Conservation (phyloP, 345 rosid genomes). For the Carallia brachiata region DNA sequence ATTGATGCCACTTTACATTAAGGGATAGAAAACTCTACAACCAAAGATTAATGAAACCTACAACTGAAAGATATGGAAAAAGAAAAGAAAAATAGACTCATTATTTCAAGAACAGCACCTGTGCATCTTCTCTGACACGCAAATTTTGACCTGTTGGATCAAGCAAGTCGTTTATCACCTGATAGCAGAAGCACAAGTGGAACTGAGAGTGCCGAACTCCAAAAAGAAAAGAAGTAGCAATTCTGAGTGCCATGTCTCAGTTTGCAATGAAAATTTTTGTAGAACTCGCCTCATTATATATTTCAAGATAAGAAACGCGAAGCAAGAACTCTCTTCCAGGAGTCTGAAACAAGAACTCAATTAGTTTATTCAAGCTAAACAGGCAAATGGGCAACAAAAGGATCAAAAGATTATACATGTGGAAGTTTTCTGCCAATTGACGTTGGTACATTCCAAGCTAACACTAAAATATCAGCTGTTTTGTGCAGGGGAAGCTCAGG, state of each 20-base stretch:
- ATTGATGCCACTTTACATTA: too few species aligned
- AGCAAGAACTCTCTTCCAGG: conserved; percentile 98
- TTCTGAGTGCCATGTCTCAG: neutral
- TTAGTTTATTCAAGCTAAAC: conserved; percentile 19
- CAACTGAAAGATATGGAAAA: neutral
- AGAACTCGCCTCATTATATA: conserved; percentile 89
- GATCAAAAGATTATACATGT: neutral
- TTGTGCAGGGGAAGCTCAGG: too few species aligned
- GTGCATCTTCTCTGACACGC: conserved; percentile 99
- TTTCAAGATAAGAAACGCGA: conserved; percentile 98
- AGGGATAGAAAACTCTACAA: too few species aligned
- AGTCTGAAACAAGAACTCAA: conserved; percentile 56
- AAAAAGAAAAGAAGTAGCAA: neutral
- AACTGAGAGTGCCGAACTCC: conserved; percentile 4
- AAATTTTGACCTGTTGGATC: conserved; percentile 99
- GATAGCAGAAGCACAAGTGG: conserved; percentile 29
- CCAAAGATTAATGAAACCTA: neutral
- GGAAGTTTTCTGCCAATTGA: too few species aligned
- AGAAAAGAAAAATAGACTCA: neutral
- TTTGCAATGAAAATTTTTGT: neutral
- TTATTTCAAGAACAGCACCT: conserved; percentile 48
- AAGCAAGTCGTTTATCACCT: conserved; percentile 99
- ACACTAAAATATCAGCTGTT: too few species aligned
- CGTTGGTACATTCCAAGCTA: too few species aligned
- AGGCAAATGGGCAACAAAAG: neutral